Evolutionary conservation across 1,284 basidiomycete species (phyloP), one percentile per base, ranked within the genome.

Genomic region (Apiotrichum siamense): DNA sequence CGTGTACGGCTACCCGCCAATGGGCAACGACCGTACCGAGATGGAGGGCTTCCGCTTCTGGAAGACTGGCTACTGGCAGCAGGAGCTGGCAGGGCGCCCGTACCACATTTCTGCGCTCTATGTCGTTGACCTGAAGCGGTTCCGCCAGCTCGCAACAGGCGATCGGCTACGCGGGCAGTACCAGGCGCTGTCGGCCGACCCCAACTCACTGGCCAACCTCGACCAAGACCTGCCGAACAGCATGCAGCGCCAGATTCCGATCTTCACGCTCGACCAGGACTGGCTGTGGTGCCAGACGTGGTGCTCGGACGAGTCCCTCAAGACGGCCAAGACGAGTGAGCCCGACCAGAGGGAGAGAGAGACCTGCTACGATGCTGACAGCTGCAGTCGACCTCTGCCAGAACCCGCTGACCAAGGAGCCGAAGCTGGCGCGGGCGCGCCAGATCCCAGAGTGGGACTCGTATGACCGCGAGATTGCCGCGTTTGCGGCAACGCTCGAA

Each of bases 1-100:
- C 0, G 90, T 92, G 0, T 96, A 96, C 62, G 92, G 85, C 0
- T 97, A 96, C 65, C 88, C 93, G 0, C 94, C 94, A 0, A 98
- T 98, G 94, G 94, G 94, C 4, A 85, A 96, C 64, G 91, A 96
- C 66, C 86, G 92, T 54, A 73, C 78, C 25, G 96, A 96, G 47
- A 94, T 97, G 87, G 94, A 97, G 70, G 91, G 91, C 0, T 97
- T 92, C 78, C 79, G 94, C 20, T 97, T 98, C 78, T 98, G 94
- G 94, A 96, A 97, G 76, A 86, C 84, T 4, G 92, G 88, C 0
- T 94, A 94, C 70, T 94, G 91, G 92, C 84, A 81, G 61, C 84
- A 93, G 36, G 88, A 88, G 65, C 74, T 96, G 51, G 76, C 79
- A 46, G 90, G 87, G 0, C 76, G 78, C 50, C 87, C 88, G 9